Evolutionary conservation across 2,329 filamentous ascomycete species (phyloP), one percentile per base, ranked within the genome.

Genomic region (Graphium sp.): DNA sequence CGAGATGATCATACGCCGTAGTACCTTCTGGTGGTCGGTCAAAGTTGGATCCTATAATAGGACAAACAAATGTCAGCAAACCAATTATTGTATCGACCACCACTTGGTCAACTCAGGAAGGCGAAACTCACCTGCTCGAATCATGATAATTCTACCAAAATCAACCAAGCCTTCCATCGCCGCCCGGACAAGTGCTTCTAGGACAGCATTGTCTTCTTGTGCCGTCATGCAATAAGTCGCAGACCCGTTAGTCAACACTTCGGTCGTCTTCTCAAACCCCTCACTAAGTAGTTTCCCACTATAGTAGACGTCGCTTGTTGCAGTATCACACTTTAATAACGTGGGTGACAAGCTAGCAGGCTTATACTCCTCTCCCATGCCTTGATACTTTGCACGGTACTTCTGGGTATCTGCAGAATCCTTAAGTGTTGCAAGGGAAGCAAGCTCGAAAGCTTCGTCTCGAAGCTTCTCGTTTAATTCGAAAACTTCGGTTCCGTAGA

Each of bases 261-360:
- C 49, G 4, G 71, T 74, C 13, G 66, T 74, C 36, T 74, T 71
- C 39, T 69, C 71, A 42, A 82, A 81, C 0, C 67, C 64, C 25
- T 67, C 59, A 7, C 65, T 58, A 3, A 82, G 60, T 13, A 69
- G 44, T 0, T 47, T 54, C 6, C 77, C 77, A 2, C 64, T 68
- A 49, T 64, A 83, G 52, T 80, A 83, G 11, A 79, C 74, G 41
- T 83, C 76, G 23, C 68, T 74, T 1, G 77, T 81, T 0, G 71
- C 70, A 5, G 63, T 60, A 41, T 82, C 77, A 40, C 76, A 81
- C 35, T 62, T 65, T 21, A 74, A 50, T 2, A 82, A 58, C 4
- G 53, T 51, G 0, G 77, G 76, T 0, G 49, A 39, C 12, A 47
- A 33, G 1, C 59, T 55, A 6, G 56, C 66, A 5, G 53, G 48